Evolutionary conservation across 1,284 basidiomycete species (phyloP), one percentile per base, ranked within the genome.

Genomic region (Mycosarcoma mackinlayi): DNA sequence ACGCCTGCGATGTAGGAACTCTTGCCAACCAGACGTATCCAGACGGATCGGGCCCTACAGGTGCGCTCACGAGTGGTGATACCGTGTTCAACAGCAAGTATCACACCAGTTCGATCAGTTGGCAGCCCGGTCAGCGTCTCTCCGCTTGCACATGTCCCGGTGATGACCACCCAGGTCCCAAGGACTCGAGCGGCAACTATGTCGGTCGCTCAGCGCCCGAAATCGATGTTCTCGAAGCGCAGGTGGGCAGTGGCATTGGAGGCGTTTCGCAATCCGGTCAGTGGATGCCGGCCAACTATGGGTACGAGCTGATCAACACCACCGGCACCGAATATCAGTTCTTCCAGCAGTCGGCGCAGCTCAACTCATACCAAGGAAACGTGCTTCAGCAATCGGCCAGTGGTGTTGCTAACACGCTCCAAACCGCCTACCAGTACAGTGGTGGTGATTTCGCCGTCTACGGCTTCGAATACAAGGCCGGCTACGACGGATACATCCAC

Each of bases 121-220:
- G 87, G 85, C 85, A 93, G 10, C 89, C 89, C 1, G 93, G 92
- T 8, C 93, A 94, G 82, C 87, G 91, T 25, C 85, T 94, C 2
- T 72, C 71, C 33, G 54, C 84, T 39, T 83, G 92, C 76, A 93
- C 92, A 1, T 94, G 89, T 76, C 84, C 89, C 0, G 88, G 88
- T 21, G 89, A 91, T 63, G 89, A 90, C 1, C 93, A 94, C 80
- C 93, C 92, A 0, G 92, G 92, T 0, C 92, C 92, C 13, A 83
- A 86, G 37, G 85, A 85, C 33, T 51, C 83, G 0, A 86, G 89
- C 70, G 92, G 92, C 16, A 87, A 89, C 2, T 91, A 87, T 74
- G 88, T 90, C 3, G 93, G 88, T n/a, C 72, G 89, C 24, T 84
- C 86, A 24, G 87, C 86, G 0, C 89, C 89, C 11, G 89, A 90